These are phyloP conservation scores for Helminthosporium solani DNA, from an alignment of 2,329 filamentous ascomycete genomes.

Conservation along the genomic window DNA sequence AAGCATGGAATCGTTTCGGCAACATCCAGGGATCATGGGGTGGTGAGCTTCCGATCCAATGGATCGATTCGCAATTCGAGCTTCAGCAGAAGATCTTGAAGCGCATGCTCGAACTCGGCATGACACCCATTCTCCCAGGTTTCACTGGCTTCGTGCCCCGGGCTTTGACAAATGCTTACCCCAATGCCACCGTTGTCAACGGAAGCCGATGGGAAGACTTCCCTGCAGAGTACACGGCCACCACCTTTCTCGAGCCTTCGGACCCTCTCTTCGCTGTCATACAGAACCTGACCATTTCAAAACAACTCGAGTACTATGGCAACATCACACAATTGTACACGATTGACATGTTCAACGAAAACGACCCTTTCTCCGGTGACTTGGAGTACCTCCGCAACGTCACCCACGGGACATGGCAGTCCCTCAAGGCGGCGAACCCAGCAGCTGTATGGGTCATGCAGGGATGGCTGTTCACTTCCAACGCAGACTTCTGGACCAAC, in stretches of 20 bases:
- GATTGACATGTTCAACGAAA: conserved; percentile 57
- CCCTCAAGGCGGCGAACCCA: conserved; percentile 51
- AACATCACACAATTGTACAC: conserved; percentile 53
- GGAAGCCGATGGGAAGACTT: conserved; percentile 50
- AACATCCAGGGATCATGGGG: conserved; percentile 56
- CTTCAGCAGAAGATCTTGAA: conserved; percentile 52
- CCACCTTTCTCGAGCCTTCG: conserved; percentile 51
- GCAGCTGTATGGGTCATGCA: conserved; percentile 56
- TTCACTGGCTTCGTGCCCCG: conserved; percentile 55
- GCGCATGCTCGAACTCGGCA: conserved; percentile 55
- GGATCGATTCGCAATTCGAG: conserved; percentile 52
- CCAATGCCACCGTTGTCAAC: conserved; percentile 47
- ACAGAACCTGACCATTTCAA: conserved; percentile 50
- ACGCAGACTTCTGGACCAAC: conserved; percentile 48
- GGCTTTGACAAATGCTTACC: conserved; percentile 45
- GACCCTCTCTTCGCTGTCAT: conserved; percentile 48
- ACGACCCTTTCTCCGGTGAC: conserved; percentile 50
- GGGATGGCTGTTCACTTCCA: conserved; percentile 53
- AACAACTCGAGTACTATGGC: conserved; percentile 51
- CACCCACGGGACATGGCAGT: conserved; percentile 48
- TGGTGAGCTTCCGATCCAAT: conserved; percentile 46
- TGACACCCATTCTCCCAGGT: conserved; percentile 54
- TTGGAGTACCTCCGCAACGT: conserved; percentile 47
- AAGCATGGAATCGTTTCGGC: conserved; percentile 57
- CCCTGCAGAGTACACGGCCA: conserved; percentile 46